phyloP scores from a whole-genome alignment of 169 alveolate species.

The Miamiensis avidus region DNA sequence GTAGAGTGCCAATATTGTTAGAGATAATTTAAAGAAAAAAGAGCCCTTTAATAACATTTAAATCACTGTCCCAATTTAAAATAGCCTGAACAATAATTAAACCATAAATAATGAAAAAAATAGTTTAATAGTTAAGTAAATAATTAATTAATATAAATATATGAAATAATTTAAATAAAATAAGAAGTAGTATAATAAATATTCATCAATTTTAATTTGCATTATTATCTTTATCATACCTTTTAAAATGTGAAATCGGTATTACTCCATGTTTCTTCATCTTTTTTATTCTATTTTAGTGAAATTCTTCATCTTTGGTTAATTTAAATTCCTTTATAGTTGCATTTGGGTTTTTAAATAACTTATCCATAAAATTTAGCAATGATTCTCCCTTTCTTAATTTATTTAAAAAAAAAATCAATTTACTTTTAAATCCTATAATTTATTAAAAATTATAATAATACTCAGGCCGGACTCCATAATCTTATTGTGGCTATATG shows the following conservation, averaged over 20 bases:
- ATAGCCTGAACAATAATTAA: too few relatives aligned
- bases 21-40: background rate
- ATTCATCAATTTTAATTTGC: background rate
- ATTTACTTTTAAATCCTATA: too few relatives aligned
- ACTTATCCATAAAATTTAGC: background rate
- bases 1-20: background rate
- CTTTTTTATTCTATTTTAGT: background rate
- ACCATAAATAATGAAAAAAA: too few relatives aligned
- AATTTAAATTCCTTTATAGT: background rate
- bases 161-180: background rate
- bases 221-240: background rate
- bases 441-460: too few relatives aligned
- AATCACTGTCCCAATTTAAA: too few relatives aligned
- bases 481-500: too few relatives aligned
- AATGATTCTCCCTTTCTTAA: background rate
- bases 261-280: background rate
- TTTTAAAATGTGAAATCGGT: background rate
- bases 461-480: background rate
- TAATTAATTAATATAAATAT: too few relatives aligned
- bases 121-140: too few relatives aligned
- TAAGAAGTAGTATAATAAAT: too few relatives aligned
- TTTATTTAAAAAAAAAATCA: too few relatives aligned
- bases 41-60: background rate
- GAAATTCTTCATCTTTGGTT: background rate
- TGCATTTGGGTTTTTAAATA: background rate